Evolutionary conservation across 2,329 filamentous ascomycete species (phyloP), one percentile per base, ranked within the genome.

Genomic region (Fusarium multiceps): DNA sequence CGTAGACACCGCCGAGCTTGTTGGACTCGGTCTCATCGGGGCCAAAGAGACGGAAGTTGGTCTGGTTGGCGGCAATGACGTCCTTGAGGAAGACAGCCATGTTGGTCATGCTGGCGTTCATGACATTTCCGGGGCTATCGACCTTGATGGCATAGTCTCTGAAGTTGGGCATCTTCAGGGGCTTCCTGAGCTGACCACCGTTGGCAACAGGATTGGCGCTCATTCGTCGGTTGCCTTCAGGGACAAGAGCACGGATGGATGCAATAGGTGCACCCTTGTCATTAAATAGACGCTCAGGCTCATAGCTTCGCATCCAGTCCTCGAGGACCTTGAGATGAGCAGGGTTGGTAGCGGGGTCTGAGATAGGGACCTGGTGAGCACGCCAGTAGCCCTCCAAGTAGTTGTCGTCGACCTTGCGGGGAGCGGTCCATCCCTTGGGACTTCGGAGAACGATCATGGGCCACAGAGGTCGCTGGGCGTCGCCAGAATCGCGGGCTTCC

Each of bases 11-110:
- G 2, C 82, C 85, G 4, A 94, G 87, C 80, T 94, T 94, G 81
- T 94, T 94, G 23, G 91, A 93, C 77, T 94, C 89, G 0, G 91
- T 94, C 84, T 94, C 92, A 75, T 94, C 92, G 0, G 92, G 92
- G 0, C 92, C 92, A 71, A 93, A 93, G 8, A 94, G 83, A 45
- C 92, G 90, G 85, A 94, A 94, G 75, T 87, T 90, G 60, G 82
- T 83, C 69, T 81, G 83, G 74, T 94, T 94, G 37, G 82, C 80
- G 27, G 84, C 85, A 27, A 94, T 84, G 47, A 94, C 83, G 61
- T 93, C 91, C 32, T 88, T 86, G 48, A 94, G 80, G 79, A 90
- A 93, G 2, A 78, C 81, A 16, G 89, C 87, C 80, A 93, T 90
- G 75, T 91, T 92, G 23, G 80, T 79, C 92, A 94, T 94, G 78